These are phyloP conservation scores for Aegilops longissima DNA, from an alignment of 176 grass and related monocot species.

Conservation along the genomic window DNA sequence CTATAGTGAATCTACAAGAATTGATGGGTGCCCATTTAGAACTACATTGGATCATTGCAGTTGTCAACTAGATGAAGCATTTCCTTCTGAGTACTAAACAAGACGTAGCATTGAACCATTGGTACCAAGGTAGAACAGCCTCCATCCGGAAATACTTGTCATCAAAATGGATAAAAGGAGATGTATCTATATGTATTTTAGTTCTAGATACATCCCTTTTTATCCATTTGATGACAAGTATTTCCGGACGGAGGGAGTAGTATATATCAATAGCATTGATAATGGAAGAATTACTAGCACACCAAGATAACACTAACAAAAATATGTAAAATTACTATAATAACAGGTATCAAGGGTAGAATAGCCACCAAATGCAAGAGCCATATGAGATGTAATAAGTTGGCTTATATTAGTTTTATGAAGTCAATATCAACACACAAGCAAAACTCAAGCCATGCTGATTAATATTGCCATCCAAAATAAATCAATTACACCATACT, in stretches of 20 bases:
- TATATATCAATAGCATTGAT: background rate
- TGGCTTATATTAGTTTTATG: background rate
- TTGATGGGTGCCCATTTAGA: background rate
- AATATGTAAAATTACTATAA: background rate
- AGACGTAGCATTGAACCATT: background rate
- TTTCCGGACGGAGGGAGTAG: background rate
- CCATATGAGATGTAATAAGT: background rate
- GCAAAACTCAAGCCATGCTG: background rate
- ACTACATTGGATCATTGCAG: constrained; percentile 11
- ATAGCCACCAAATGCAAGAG: background rate
- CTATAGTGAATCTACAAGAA: background rate
- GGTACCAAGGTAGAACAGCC: background rate
- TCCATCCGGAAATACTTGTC: no score
- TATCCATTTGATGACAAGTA: no score
- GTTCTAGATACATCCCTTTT: no score
- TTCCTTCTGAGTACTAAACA: background rate
- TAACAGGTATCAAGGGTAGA: background rate
- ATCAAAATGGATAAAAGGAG: no score
- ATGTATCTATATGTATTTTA: no score
- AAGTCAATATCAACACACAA: constrained; percentile 4
- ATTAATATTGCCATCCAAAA: background rate
- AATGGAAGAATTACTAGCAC: background rate
- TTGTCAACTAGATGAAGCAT: constrained; percentile 9
- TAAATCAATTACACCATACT: background rate
- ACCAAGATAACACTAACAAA: background rate